Conservation (phyloP, 2,329 filamentous ascomycete species). For the Didymella lethalis region DNA sequence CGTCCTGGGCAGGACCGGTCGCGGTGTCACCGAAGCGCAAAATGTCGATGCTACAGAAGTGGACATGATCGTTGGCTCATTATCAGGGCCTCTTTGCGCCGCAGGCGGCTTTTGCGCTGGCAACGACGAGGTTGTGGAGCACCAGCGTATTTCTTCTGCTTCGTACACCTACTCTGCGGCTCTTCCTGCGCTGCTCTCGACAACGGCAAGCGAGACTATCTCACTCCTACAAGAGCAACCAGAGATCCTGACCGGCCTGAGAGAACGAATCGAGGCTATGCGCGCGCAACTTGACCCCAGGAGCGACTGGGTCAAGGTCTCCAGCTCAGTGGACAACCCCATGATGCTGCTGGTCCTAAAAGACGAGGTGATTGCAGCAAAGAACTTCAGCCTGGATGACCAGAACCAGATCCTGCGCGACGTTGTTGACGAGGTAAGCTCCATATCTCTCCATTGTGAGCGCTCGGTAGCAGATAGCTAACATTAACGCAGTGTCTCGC, state of each 20-base stretch:
- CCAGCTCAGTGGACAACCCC: slow-evolving; percentile 83
- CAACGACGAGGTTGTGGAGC: slow-evolving; percentile 88
- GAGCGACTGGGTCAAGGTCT: slow-evolving; percentile 90
- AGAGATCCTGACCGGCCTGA: slow-evolving; percentile 77
- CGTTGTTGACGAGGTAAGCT: slow-evolving; percentile 89
- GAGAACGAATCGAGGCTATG: slow-evolving; percentile 88
- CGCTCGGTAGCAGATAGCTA: slow-evolving; percentile 22
- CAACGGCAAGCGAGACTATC: slow-evolving; percentile 93
- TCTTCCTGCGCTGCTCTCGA: slow-evolving; percentile 89
- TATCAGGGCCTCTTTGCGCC: slow-evolving; percentile 87
- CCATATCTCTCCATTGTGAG: background rate
- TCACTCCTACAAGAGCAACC: slow-evolving; percentile 86
- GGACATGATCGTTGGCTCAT: slow-evolving; percentile 95
- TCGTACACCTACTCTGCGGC: slow-evolving; percentile 97
- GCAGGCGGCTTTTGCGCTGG: slow-evolving; percentile 97
- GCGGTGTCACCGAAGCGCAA: slow-evolving; percentile 93
- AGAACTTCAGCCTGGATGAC: slow-evolving; percentile 73
- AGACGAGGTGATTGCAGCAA: slow-evolving; percentile 76
- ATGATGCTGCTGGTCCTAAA: slow-evolving; percentile 85
- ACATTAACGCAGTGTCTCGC: slow-evolving; percentile 69
- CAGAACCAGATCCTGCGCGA: slow-evolving; percentile 88
- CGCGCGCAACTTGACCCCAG: slow-evolving; percentile 86
- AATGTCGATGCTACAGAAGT: slow-evolving; percentile 93
- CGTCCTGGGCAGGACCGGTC: slow-evolving; percentile 87
- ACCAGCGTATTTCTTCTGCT: slow-evolving; percentile 91